phyloP scores from a whole-genome alignment of 192 early-diverging fungal genomes.

The Coemansia sp. region DNA sequence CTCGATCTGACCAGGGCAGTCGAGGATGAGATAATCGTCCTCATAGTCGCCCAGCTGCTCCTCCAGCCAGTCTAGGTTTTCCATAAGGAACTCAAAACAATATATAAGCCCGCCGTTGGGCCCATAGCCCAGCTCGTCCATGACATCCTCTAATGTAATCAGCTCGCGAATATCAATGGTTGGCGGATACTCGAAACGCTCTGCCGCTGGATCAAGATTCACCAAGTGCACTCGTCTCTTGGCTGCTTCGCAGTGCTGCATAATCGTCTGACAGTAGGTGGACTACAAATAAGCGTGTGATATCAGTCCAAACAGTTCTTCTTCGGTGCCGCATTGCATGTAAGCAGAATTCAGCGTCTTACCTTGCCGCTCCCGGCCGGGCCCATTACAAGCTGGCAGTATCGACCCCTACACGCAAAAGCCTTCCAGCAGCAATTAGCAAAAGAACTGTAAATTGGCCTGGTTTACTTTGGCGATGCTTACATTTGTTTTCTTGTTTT shows the following conservation, averaged over 20 bases:
- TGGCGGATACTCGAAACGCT: slow-evolving; percentile 91
- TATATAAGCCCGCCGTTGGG: slow-evolving; percentile 97
- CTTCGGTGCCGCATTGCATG: background rate
- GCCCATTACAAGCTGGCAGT: slow-evolving; percentile 95
- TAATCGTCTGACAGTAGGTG: slow-evolving; percentile 92
- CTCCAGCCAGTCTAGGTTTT: slow-evolving; percentile 97
- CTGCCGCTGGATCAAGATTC: slow-evolving; percentile 97
- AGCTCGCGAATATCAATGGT: slow-evolving; percentile 88
- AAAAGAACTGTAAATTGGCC: background rate
- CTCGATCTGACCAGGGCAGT: slow-evolving; percentile 98
- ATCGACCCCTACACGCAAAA: slow-evolving; percentile 57
- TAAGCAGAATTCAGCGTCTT: background rate
- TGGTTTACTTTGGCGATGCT: background rate
- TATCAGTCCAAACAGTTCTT: slow-evolving; percentile 11
- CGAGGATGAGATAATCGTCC: slow-evolving; percentile 96
- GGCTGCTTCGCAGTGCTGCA: slow-evolving; percentile 87
- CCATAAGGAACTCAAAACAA: slow-evolving; percentile 92
- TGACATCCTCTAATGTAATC: slow-evolving; percentile 96
- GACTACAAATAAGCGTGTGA: slow-evolving; percentile 50
- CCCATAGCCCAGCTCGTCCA: slow-evolving; percentile 95
- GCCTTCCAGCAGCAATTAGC: background rate
- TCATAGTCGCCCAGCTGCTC: slow-evolving; percentile 87
- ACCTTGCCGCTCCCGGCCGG: slow-evolving; percentile 88
- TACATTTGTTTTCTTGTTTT: background rate
- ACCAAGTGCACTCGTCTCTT: slow-evolving; percentile 85